Conservation (phyloP, 495 filamentous ascomycete species). For the Aspergillus kassunensis region DNA sequence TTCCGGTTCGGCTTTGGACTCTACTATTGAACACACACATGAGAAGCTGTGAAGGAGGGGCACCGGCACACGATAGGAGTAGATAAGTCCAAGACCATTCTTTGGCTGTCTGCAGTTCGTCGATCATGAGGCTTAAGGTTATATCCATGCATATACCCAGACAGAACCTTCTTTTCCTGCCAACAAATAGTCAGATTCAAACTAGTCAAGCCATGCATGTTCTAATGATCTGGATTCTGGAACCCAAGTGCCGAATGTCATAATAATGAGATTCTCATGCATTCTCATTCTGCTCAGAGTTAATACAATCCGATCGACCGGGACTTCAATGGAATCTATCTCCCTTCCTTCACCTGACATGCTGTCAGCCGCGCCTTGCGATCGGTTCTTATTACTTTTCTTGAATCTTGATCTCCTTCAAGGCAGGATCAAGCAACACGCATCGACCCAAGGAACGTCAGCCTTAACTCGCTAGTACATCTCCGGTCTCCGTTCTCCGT, state of each 20-base stretch:
- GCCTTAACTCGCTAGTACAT: not conserved
- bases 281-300: not conserved
- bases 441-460: not conserved
- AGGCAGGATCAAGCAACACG: not conserved
- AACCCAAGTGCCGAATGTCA: not conserved
- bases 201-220: constrained; percentile 6
- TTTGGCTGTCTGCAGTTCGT: constrained; percentile 5
- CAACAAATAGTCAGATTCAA: not conserved
- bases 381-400: too few relatives aligned
- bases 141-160: not conserved
- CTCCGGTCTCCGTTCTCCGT: not conserved
- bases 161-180: not conserved
- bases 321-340: too few relatives aligned
- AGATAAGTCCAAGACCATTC: not conserved
- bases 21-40: not conserved
- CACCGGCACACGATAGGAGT: not conserved
- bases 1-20: not conserved
- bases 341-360: too few relatives aligned
- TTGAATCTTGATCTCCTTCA: too few relatives aligned
- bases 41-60: not conserved
- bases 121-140: constrained; percentile 8
- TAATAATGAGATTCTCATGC: not conserved
- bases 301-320: too few relatives aligned
- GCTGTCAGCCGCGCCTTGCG: not conserved
- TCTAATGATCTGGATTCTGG: constrained; percentile 6